Base-by-base conservation (phyloP, 2,329 filamentous ascomycete genomes). In the Fusarium sp. region DNA sequence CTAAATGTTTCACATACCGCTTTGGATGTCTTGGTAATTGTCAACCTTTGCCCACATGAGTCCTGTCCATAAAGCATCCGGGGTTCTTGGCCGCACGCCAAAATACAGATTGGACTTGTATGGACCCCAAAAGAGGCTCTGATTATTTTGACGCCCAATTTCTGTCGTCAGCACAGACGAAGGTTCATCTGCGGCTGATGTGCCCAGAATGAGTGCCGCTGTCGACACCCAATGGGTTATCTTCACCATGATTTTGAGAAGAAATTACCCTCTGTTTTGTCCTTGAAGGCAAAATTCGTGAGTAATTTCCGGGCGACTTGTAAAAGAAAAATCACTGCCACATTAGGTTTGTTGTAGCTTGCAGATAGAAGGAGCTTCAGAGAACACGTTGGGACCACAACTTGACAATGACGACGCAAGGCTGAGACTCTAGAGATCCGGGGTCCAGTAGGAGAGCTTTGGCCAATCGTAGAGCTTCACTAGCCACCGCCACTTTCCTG, bases 91-190 rank as follows among this genome's bases (percentile, higher is more conserved):
- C 22, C 93, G 88, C 38, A 97, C 88, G 3, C 95, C 95, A 83
- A 98, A 98, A 81, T 98, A 98, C 46, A 98, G 82, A 77, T 98
- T 98, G 1, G 95, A 92, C 73, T 93, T 89, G 83, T 98, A 99
- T 3, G 96, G 94, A 1, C 96, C 96, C 96, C 96, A 99, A 83
- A 98, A 86, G 74, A 99, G 85, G 77, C 92, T 95, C 77, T 97
- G 88, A 80, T 98, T 97, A 77, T 88, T 89, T 68, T 84, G 78
- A 16, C 85, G 85, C 34, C 81, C 83, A 65, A 87, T 81, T 75
- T 88, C 86, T 67, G 79, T 80, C 45, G 81, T 83, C 40, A 87
- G 76, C 57, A 87, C 80, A 15, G 73, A 71, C 44, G 80, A 79
- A 46, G 76, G 69, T 56, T 77, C 76, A 11, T 76, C 75, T 27